phyloP scores from a whole-genome alignment of 2,329 filamentous ascomycete genomes.

The Coniella lustricola region DNA sequence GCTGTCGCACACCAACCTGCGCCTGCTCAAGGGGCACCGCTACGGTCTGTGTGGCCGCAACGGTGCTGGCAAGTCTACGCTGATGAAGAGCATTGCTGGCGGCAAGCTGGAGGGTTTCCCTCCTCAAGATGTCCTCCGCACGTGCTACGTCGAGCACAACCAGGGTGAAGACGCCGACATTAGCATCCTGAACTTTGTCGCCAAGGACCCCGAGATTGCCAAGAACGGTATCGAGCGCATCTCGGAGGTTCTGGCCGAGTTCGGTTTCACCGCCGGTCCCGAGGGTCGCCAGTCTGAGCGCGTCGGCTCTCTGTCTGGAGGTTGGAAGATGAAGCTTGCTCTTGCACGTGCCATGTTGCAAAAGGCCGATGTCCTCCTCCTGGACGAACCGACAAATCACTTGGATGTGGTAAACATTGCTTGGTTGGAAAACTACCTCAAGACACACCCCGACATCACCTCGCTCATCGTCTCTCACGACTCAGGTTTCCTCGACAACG shows the following conservation, averaged over 20 bases:
- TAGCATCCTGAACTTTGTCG: conserved; percentile 87
- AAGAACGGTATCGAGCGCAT: conserved; percentile 73
- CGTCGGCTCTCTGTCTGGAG: conserved; percentile 91
- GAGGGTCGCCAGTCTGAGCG: conserved; percentile 83
- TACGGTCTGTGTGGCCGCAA: conserved; percentile 97
- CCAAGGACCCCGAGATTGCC: conserved; percentile 80
- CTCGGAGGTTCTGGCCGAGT: conserved; percentile 74
- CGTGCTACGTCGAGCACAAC: conserved; percentile 98
- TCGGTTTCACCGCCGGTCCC: conserved; percentile 87
- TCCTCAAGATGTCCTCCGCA: conserved; percentile 81
- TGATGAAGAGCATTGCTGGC: conserved; percentile 93
- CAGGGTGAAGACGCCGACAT: conserved; percentile 97
- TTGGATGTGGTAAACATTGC: conserved; percentile 93
- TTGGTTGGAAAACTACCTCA: conserved; percentile 93
- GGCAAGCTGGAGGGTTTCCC: conserved; percentile 98
- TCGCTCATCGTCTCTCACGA: conserved; percentile 98
- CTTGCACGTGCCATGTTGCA: conserved; percentile 94
- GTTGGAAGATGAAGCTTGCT: conserved; percentile 99
- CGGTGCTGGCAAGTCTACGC: conserved; percentile 95
- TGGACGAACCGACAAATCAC: conserved; percentile 99
- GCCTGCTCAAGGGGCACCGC: conserved; percentile 89
- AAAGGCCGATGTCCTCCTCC: conserved; percentile 88
- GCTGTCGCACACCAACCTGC: conserved; percentile 90
- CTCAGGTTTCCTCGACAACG: conserved; percentile 91
- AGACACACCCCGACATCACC: conserved; percentile 92